A percentile compares a stretch with the other conserved stretches of the same genome.
phyloP scores from a whole-genome alignment of 441 rosid genomes.

The Populus trichocarpa region DNA sequence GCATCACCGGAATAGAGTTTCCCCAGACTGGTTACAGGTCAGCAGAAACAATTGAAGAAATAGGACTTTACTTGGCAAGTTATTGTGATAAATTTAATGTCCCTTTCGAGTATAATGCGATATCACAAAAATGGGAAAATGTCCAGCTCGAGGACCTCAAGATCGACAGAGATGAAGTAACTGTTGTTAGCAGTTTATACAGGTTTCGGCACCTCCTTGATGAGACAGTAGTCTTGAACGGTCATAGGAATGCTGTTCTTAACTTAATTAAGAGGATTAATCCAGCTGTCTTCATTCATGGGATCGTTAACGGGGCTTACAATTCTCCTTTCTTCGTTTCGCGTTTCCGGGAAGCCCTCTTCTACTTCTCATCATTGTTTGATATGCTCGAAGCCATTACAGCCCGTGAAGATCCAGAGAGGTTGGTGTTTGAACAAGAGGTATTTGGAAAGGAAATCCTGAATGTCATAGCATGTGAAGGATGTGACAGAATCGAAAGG shows the following conservation, averaged over 20 bases:
- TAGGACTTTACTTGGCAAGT: constrained; percentile 55
- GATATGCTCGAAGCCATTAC: constrained; percentile 69
- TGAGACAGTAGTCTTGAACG: constrained; percentile 53
- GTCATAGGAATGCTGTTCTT: constrained; percentile 71
- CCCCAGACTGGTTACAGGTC: constrained; percentile 87
- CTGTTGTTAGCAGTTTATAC: constrained; percentile 62
- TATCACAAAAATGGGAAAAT: constrained; percentile 84
- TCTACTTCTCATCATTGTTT: constrained; percentile 71
- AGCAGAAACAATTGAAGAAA: constrained; percentile 71
- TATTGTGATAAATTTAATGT: constrained; percentile 73
- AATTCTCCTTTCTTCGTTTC: constrained; percentile 86
- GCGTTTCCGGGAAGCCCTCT: constrained; percentile 79
- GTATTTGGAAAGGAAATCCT: constrained; percentile 51
- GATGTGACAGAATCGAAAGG: constrained; percentile 68
- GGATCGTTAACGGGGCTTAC: constrained; percentile 62
- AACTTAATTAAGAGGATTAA: constrained; percentile 55
- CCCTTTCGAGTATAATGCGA: constrained; percentile 59
- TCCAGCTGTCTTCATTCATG: constrained; percentile 70
- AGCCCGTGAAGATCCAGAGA: constrained; percentile 47
- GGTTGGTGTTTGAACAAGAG: constrained; percentile 63
- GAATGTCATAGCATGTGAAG: constrained; percentile 88
- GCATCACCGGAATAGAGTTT: constrained; percentile 79
- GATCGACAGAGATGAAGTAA: constrained; percentile 52
- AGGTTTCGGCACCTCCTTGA: constrained; percentile 66
- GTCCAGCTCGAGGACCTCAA: constrained; percentile 68